These are phyloP conservation scores for Saccharomycopsis phalli DNA, from an alignment of 1,139 yeast species.

Conservation along the genomic window DNA sequence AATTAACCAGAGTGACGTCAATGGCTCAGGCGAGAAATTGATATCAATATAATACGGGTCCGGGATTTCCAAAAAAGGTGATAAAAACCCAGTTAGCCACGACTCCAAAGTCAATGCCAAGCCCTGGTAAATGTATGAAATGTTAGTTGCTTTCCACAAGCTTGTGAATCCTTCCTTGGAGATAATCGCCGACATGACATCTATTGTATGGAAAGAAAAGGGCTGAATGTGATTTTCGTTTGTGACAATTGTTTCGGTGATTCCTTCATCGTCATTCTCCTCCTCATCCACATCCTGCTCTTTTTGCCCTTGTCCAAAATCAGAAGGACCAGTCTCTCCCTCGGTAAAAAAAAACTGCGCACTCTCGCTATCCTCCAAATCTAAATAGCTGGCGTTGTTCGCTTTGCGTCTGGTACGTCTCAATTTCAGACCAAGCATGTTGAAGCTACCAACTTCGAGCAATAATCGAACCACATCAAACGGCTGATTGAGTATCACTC, in stretches of 20 bases:
- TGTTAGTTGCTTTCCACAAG: constrained; percentile 78
- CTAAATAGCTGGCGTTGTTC: constrained; percentile 11
- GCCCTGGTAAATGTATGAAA: constrained; percentile 72
- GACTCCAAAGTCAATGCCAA: constrained; percentile 75
- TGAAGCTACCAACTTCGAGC: constrained; percentile 67
- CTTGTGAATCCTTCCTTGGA: constrained; percentile 79
- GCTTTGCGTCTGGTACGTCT: constrained; percentile 10
- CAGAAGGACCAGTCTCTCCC: too few relatives aligned
- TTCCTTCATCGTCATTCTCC: constrained; percentile 4
- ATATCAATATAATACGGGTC: constrained; percentile 84
- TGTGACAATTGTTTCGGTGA: not conserved
- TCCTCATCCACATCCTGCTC: not conserved
- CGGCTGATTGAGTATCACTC: constrained; percentile 71
- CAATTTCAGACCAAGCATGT: constrained; percentile 8
- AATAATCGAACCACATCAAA: constrained; percentile 75
- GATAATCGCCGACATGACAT: constrained; percentile 59
- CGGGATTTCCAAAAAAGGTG: constrained; percentile 78
- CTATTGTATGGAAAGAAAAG: constrained; percentile 56
- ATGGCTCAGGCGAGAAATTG: constrained; percentile 72
- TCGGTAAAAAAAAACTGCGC: constrained; percentile 14
- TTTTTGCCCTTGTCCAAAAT: not conserved
- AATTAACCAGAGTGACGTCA: constrained; percentile 56
- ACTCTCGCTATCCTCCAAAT: constrained; percentile 3
- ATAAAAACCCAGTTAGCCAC: constrained; percentile 82
- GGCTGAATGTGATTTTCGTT: constrained; percentile 40